A percentile compares a stretch with the other conserved stretches of the same genome.
phyloP scores from a whole-genome alignment of 1,284 basidiomycete species.

The Phenoliferia sp. region DNA sequence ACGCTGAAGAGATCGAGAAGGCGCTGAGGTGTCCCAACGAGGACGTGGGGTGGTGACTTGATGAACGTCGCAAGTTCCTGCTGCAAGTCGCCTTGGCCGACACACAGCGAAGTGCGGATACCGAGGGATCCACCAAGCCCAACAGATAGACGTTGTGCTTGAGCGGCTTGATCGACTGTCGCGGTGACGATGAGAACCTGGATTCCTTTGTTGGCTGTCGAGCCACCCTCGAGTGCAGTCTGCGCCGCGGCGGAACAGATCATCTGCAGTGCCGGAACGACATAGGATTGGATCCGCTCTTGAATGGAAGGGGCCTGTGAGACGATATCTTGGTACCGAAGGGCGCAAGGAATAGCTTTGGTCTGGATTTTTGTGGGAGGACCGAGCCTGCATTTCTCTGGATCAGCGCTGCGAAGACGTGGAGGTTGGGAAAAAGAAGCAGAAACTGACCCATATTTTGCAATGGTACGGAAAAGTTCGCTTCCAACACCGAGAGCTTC shows the following conservation, averaged over 20 bases:
- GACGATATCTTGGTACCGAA: slow-evolving; percentile 91
- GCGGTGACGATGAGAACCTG: slow-evolving; percentile 90
- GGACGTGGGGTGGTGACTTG: slow-evolving; percentile 86
- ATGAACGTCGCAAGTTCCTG: slow-evolving; percentile 78
- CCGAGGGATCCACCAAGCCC: slow-evolving; percentile 89
- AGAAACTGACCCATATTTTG: slow-evolving; percentile 78
- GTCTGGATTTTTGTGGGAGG: slow-evolving; percentile 99
- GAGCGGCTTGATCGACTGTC: slow-evolving; percentile 96
- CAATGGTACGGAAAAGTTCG: slow-evolving; percentile 81
- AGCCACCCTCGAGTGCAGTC: slow-evolving; percentile 8
- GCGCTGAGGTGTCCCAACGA: slow-evolving; percentile 95
- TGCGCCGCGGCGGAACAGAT: slow-evolving; percentile 14
- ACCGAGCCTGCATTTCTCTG: slow-evolving; percentile 60
- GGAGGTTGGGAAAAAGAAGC: not conserved
- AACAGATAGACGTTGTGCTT: slow-evolving; percentile 93
- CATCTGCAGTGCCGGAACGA: slow-evolving; percentile 67
- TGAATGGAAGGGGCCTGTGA: slow-evolving; percentile 97
- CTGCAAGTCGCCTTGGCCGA: slow-evolving; percentile 51
- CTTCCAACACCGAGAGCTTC: slow-evolving; percentile 82
- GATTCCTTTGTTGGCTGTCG: slow-evolving; percentile 54
- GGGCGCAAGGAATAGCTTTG: slow-evolving; percentile 87
- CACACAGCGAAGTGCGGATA: slow-evolving; percentile 77
- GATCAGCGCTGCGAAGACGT: not conserved
- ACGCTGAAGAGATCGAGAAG: slow-evolving; percentile 86
- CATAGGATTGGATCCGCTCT: slow-evolving; percentile 92